Percentiles rank a stretch among this genome's conserved stretches.
Evolutionary conservation across 2,329 filamentous ascomycete species (phyloP).

Genomic region (Leptosphaerulina australis): DNA sequence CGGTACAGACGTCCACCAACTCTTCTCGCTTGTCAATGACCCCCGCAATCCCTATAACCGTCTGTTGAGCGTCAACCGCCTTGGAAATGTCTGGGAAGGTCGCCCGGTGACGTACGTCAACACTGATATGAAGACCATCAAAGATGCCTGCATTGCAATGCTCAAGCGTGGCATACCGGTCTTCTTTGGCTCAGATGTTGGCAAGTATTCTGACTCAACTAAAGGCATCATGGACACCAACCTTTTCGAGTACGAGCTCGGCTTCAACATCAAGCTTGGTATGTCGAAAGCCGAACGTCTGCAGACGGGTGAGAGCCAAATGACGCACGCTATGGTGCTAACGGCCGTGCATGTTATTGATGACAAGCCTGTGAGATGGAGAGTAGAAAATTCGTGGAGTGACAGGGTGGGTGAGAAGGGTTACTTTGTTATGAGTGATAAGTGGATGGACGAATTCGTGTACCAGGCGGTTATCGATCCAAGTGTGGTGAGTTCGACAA

Average conservation of each 20-base stretch:
- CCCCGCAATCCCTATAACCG: slow-evolving; percentile 76
- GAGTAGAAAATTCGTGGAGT: slow-evolving; percentile 88
- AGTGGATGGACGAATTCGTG: slow-evolving; percentile 69
- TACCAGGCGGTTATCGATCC: slow-evolving; percentile 88
- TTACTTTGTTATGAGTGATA: slow-evolving; percentile 88
- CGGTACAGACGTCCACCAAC: slow-evolving; percentile 65
- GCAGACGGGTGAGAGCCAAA: slow-evolving; percentile 73
- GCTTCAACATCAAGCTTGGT: slow-evolving; percentile 76
- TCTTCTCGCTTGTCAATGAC: slow-evolving; percentile 85
- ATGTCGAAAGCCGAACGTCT: slow-evolving; percentile 79
- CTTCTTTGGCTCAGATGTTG: slow-evolving; percentile 89
- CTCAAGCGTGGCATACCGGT: slow-evolving; percentile 77
- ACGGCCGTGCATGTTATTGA: slow-evolving; percentile 80
- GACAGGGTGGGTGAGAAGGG: slow-evolving; percentile 72
- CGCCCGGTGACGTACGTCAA: slow-evolving; percentile 81
- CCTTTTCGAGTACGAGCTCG: slow-evolving; percentile 79
- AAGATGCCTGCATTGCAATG: slow-evolving; percentile 76
- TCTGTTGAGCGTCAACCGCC: slow-evolving; percentile 75
- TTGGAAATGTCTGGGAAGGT: slow-evolving; percentile 82
- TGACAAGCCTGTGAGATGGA: slow-evolving; percentile 74
- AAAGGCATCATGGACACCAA: slow-evolving; percentile 81
- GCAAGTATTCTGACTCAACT: slow-evolving; percentile 73
- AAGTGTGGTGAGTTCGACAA: slow-evolving; percentile 61
- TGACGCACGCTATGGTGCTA: slow-evolving; percentile 94
- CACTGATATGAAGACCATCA: slow-evolving; percentile 74